Base-by-base conservation (phyloP, 768 basidiomycete species). In the Fomitopsis serialis region DNA sequence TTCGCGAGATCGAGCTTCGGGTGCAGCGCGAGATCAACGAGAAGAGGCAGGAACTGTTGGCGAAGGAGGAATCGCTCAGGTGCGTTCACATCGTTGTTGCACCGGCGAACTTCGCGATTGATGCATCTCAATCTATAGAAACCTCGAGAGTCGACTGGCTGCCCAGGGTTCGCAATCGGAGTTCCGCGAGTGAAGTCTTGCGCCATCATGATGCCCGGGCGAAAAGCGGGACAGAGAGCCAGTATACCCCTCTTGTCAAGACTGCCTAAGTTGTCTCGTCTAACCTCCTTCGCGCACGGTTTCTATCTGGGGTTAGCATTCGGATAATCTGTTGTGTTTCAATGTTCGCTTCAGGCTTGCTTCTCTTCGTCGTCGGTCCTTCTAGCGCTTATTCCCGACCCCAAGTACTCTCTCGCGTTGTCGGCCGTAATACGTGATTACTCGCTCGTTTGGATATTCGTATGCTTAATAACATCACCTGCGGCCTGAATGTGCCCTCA, bases 21-120 rank as follows among this genome's bases (percentile, higher is more conserved):
- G 93, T 98, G 25, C 95, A 98, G 71, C 82, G 97, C 46, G 97
- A 99, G 77, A 92, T 99, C 71, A 92, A 90, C 67, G 91, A 98
- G 77, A 95, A 96, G 76, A 79, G 94, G 65, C 96, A 98, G 68
- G 96, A 98, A 67, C 74, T 98, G 56, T 73, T 97, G 64, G 97
- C 96, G 37, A 97, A 96, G 70, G 96, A 97, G 69, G 95, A 97
- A 70, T 89, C 90, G 42, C 87, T 92, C 63, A 82, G 89, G 88
- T 89, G 56, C 50, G 79, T 40, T 55, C 9, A 52, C 51, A 35
- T 29, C 25, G 34, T 6, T 2, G 15, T 22, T 47, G 27, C 15
- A 40, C n/a, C 15, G 15, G 22, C 35, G 54, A 11, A 54, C 27
- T 40, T 49, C 9, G 32, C 35, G 61, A 42, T 54, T 55, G 40